A percentile compares a stretch with the other conserved stretches of the same genome.
Conservation (phyloP, 768 basidiomycete species). For the Chalciporus chontae region DNA sequence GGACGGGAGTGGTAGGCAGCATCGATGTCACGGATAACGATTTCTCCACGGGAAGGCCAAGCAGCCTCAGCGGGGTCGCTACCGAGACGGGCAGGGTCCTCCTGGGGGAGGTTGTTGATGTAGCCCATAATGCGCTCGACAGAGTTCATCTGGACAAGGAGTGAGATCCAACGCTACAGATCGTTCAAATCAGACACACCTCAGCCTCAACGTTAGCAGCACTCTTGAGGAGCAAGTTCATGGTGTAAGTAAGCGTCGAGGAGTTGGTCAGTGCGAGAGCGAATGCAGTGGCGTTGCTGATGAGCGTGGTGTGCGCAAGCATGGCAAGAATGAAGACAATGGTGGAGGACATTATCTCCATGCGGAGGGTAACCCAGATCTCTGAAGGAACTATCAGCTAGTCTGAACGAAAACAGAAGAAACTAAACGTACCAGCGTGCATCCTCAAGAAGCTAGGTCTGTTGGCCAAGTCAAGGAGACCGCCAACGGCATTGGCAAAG, state of each 20-base stretch:
- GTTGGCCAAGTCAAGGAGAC: slow-evolving; percentile 25
- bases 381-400: slow-evolving; percentile 2
- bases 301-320: slow-evolving; percentile 25
- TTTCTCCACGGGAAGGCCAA: slow-evolving; percentile 50
- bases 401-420: too few relatives aligned
- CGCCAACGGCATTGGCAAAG: slow-evolving; percentile 21
- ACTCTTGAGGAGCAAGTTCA: slow-evolving; percentile 27
- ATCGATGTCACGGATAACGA: slow-evolving; percentile 55
- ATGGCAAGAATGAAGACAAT: slow-evolving; percentile 23
- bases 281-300: slow-evolving; percentile 23
- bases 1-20: slow-evolving; percentile 75
- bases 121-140: slow-evolving; percentile 29
- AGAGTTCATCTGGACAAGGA: slow-evolving; percentile 16
- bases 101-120: slow-evolving; percentile 20
- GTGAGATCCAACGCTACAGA: too few relatives aligned
- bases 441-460: slow-evolving; percentile 26
- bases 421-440: slow-evolving; percentile 7
- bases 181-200: not conserved
- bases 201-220: slow-evolving; percentile 27
- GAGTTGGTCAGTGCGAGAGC: slow-evolving; percentile 29
- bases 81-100: slow-evolving; percentile 18
- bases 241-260: slow-evolving; percentile 24
- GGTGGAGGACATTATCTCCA: slow-evolving; percentile 28
- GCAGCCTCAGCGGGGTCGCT: slow-evolving; percentile 19
- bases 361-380: slow-evolving; percentile 31